Base-by-base conservation (phyloP, 352 stramenopile species). In the Globisporangium takayamanum region DNA sequence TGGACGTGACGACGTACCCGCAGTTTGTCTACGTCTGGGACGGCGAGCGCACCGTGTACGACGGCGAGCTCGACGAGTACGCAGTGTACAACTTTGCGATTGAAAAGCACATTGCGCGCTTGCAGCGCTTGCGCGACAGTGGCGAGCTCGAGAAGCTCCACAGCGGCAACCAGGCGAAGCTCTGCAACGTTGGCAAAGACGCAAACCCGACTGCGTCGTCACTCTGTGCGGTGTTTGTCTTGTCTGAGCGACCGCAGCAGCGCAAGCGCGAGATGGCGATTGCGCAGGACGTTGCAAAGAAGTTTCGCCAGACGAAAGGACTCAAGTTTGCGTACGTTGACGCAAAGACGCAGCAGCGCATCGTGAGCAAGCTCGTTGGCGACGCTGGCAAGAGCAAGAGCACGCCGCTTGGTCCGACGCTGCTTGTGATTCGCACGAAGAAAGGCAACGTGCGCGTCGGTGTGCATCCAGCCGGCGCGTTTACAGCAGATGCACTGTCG, bases 41-140 rank as follows among this genome's bases (percentile, higher is more conserved):
- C 57, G 78, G 74, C 44, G 63, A 87, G 54, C 61, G 64, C 8
- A 70, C 50, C 28, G 59, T 64, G 46, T 89, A 74, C 52, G 70
- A 88, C 2, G 84, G 83, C n/a, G 74, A 84, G 3, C 37, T 89
- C 54, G 81, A 89, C 60, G 84, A 94, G 63, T 92, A 89, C 57
- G 55, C 68, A 18, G 78, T 94, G 50, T 92, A 91, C 64, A 91
- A 90, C 42, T 94, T 94, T 69, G 84, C 84, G 1, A 78, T 92
- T 56, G 80, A 92, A 53, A 88, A 88, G 47, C 81, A 94, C 64
- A 85, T 88, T 46, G 80, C 66, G 16, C 75, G 78, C 14, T 62
- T 92, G 25, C 73, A 87, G 53, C 78, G 70, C 36, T 77, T 87
- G 76, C 84, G 84, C 54, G 73, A 78, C 2, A 66, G 69, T 3